These are phyloP conservation scores for Zoysia pacifica DNA, from an alignment of 176 grass and related monocot genomes.

Conservation along the genomic window DNA sequence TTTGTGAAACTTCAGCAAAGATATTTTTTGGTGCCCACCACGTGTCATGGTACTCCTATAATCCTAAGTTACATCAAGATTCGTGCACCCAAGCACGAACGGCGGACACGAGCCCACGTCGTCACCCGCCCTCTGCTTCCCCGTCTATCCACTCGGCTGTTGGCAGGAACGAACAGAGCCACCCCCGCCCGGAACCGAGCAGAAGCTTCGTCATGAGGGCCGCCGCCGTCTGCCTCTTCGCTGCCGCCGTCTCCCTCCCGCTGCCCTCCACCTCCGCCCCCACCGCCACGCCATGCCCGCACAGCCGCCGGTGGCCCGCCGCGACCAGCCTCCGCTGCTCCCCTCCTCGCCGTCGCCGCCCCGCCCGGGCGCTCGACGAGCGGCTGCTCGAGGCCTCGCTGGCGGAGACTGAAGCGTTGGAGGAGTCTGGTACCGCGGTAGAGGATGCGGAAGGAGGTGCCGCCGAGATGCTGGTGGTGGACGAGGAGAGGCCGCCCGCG, in stretches of 20 bases:
- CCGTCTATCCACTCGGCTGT: constrained; percentile 9
- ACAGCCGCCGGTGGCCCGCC: background rate
- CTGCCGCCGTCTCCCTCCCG: constrained; percentile 27
- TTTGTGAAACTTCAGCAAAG: too few relatives aligned
- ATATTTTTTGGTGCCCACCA: too few relatives aligned
- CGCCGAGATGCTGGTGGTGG: constrained; percentile 16
- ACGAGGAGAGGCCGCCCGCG: constrained; percentile 31
- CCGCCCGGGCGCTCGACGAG: constrained; percentile 48
- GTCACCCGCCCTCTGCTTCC: background rate
- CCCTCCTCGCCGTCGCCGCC: background rate
- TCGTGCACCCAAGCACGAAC: background rate
- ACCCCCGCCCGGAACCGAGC: background rate
- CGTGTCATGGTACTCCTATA: too few relatives aligned
- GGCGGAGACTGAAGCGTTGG: background rate
- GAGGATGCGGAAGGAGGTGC: constrained; percentile 30
- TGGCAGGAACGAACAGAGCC: background rate
- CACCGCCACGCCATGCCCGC: background rate
- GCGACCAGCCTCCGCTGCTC: constrained; percentile 25
- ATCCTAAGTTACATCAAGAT: background rate
- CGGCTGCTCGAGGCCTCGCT: constrained; percentile 47
- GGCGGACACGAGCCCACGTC: background rate
- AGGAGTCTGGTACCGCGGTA: background rate
- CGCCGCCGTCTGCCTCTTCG: constrained; percentile 38
- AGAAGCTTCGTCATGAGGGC: constrained; percentile 40
- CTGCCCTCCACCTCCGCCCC: constrained; percentile 32